Evolutionary conservation across 202 grass and related monocot species (phyloP), one percentile per base, ranked within the genome.

Genomic region (Saccharum hybrid): DNA sequence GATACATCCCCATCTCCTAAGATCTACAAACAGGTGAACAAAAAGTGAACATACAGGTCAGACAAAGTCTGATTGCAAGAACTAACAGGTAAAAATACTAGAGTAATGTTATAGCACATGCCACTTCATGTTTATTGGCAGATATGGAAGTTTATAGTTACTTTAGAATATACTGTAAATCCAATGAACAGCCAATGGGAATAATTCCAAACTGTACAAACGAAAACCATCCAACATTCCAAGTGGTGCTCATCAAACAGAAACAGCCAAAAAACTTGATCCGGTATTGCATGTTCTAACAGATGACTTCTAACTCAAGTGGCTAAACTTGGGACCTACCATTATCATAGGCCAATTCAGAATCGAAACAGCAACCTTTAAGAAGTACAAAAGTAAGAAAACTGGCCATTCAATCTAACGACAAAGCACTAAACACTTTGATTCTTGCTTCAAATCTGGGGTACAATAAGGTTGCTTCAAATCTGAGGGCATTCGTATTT

Each of bases 1-100:
- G 90, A 90, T 76, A 98, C 76, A 80, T 96, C 89, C 49, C 96
- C 96, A 19, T 94, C 96, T 66, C 93, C 93, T 71, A 98, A 88
- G 76, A 98, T 96, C 96, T 98, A 66, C 65, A 84, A 9, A 66
- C 71, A 88, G 40, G 37, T 13, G 42, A 64, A 48, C 26, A 80
- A 52, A 80, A 65, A 56, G 36, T 67, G 40, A 83, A 73, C 2
- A 88, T 86, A 71, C 6, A 75, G 3, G 28, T 13, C 11, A 84
- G 23, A 76, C 12, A 56, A 81, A 65, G 76, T 69, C 9, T 1
- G 23, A 64, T 38, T 40, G 2, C 22, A 71, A 6, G 71, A 54
- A 12, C 52, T 48, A 75, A 33, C 38, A 75, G 30, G 22, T 68
- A 34, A 59, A 71, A 80, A 10, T 43, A 68, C 7, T 57, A 23